Evolutionary conservation across 2,329 filamentous ascomycete species (phyloP), one percentile per base, ranked within the genome.

Genomic region (Aspergillus chevalieri): DNA sequence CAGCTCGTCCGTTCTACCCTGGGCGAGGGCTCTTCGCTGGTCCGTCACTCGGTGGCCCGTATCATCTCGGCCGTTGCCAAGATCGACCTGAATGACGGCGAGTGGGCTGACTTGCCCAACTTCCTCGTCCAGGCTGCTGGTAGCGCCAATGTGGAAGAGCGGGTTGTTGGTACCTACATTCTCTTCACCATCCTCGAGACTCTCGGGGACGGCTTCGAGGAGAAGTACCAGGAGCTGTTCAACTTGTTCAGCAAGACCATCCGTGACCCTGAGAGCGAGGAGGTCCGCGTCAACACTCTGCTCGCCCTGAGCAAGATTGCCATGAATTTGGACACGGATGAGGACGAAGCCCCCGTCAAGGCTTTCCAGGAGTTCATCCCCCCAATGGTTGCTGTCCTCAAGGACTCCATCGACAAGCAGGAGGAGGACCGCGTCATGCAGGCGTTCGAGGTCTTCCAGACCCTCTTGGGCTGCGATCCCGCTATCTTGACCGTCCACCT

Each of bases 381-480:
- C 9, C 75, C 82, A 62, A 93, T 97, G 86, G 92, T 97, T 52
- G 81, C 84, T 55, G 89, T 96, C 9, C 79, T 97, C 57, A 93
- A 95, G 78, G 80, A 85, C 55, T 83, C 87, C 22, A 87, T 97
- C 51, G 81, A 89, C 61, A 80, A 81, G 50, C 81, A 82, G 50
- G 87, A 96, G 61, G 91, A 96, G 61, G 91, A 95, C 66, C 86
- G 87, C 67, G 85, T 87, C 60, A 89, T 92, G 77, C 85, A 92
- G 66, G 83, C 89, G 22, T 98, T 97, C 61, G 93, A 97, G 68
- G 90, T 95, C 58, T 95, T 97, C 81, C 93, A 97, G 76, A 93
- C 89, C 46, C 85, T 96, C 62, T 81, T 98, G 47, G 87, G 87
- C 56, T 95, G 89, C 68, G 92, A 96, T 67, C 86, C 89, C 26